These are phyloP conservation scores for Alternaria angustiovoidea DNA, from an alignment of 2,329 filamentous ascomycete species.

Conservation along the genomic window DNA sequence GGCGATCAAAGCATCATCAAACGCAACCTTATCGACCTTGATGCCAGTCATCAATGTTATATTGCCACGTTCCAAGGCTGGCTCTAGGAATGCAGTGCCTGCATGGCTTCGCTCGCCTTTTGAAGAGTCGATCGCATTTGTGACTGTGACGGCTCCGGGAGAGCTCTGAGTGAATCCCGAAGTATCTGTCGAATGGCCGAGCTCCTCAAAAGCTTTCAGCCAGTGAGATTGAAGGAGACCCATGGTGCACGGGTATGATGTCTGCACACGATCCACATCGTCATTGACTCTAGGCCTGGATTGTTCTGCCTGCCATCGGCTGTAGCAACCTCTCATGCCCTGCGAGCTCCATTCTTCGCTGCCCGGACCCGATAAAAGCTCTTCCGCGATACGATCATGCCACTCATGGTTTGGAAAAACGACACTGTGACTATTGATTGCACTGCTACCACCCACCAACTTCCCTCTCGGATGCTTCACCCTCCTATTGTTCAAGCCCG, in stretches of 20 bases:
- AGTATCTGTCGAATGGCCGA: constrained; percentile 17
- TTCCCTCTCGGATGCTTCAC: constrained; percentile 30
- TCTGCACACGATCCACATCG: constrained; percentile 18
- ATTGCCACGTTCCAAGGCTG: constrained; percentile 26
- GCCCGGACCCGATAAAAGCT: constrained; percentile 17
- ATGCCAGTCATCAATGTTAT: constrained; percentile 22
- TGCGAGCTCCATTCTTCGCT: constrained; percentile 20
- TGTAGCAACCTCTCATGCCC: constrained; percentile 25
- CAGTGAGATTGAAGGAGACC: constrained; percentile 26
- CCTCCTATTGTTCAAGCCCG: constrained; percentile 19
- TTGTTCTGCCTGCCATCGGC: constrained; percentile 20
- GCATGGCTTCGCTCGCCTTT: constrained; percentile 32
- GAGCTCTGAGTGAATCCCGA: constrained; percentile 22
- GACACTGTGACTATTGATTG: constrained; percentile 32
- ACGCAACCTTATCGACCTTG: constrained; percentile 25
- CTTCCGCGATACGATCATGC: constrained; percentile 26
- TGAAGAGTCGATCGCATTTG: constrained; percentile 26
- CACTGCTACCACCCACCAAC: constrained; percentile 28
- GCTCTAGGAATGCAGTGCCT: constrained; percentile 27
- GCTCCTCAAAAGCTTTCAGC: constrained; percentile 25
- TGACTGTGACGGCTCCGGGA: constrained; percentile 23
- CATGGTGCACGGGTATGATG: constrained; percentile 20
- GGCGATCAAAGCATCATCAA: constrained; percentile 10
- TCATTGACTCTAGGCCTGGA: not conserved
- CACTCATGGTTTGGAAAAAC: constrained; percentile 29